Conservation (phyloP, 306 rosid genomes). For the Vigna mungo region DNA sequence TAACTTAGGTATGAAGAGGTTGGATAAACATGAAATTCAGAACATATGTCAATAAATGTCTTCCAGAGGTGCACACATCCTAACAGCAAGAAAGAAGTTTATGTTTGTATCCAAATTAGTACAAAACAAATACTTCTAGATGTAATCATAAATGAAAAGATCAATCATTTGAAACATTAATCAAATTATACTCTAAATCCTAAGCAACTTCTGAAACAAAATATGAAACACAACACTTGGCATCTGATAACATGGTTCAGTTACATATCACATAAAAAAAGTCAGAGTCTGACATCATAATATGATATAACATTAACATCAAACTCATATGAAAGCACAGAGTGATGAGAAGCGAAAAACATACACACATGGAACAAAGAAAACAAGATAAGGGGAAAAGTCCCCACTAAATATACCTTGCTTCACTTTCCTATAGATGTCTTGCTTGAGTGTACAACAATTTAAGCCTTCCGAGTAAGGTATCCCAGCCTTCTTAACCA, state of each 20-base stretch:
- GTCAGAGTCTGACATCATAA: slow-evolving; percentile 3
- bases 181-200: not conserved
- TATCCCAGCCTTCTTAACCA: too few relatives aligned
- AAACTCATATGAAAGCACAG: too few relatives aligned
- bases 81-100: not conserved
- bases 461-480: too few relatives aligned
- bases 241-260: slow-evolving; percentile 27
- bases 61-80: not conserved
- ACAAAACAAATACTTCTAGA: not conserved
- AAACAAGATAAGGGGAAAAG: too few relatives aligned
- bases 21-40: not conserved
- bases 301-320: too few relatives aligned
- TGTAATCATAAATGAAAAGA: not conserved
- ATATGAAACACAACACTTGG: slow-evolving; percentile 24
- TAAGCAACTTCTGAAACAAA: slow-evolving; percentile 5
- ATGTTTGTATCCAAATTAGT: not conserved
- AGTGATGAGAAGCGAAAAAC: too few relatives aligned
- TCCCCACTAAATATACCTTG: too few relatives aligned
- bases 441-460: too few relatives aligned
- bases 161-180: not conserved
- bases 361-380: too few relatives aligned
- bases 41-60: not conserved
- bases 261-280: slow-evolving; percentile 32
- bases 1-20: not conserved
- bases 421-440: too few relatives aligned